Percentiles rank a stretch among this genome's conserved stretches.
phyloP scores from a whole-genome alignment of 352 stramenopile genomes.

The Thalassiosira mediterranea region DNA sequence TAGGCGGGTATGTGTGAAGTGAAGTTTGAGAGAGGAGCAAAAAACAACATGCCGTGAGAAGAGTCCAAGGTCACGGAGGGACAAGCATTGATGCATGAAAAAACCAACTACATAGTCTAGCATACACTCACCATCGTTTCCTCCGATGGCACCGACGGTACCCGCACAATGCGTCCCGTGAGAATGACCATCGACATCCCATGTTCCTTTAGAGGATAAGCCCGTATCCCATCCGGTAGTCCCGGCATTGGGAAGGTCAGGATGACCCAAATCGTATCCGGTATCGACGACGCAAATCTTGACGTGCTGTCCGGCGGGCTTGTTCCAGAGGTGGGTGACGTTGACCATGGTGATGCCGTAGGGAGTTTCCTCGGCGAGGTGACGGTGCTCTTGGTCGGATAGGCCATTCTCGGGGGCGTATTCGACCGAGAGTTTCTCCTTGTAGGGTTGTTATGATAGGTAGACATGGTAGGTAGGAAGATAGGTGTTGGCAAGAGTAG shows the following conservation, averaged over 20 bases:
- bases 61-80: not conserved
- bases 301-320: not conserved
- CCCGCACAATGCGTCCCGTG: constrained; percentile 29
- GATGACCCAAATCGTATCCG: constrained; percentile 49
- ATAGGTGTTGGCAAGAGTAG: not conserved
- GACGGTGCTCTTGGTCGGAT: not conserved
- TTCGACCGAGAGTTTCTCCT: not conserved
- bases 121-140: constrained; percentile 17
- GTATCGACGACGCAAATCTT: constrained; percentile 63
- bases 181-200: constrained; percentile 35
- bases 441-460: no score
- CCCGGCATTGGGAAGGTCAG: constrained; percentile 23
- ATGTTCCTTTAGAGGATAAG: not conserved
- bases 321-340: not conserved
- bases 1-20: not conserved
- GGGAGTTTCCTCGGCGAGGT: not conserved
- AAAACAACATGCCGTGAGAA: not conserved
- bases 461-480: no score
- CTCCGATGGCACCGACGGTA: constrained; percentile 46
- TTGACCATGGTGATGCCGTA: constrained; percentile 13
- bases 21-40: not conserved
- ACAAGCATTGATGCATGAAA: not conserved
- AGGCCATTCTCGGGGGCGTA: not conserved
- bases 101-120: no score
- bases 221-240: constrained; percentile 19